Evolutionary conservation across 257 asterid genomes (phyloP).

Genomic region (Solanum raphanifolium): DNA sequence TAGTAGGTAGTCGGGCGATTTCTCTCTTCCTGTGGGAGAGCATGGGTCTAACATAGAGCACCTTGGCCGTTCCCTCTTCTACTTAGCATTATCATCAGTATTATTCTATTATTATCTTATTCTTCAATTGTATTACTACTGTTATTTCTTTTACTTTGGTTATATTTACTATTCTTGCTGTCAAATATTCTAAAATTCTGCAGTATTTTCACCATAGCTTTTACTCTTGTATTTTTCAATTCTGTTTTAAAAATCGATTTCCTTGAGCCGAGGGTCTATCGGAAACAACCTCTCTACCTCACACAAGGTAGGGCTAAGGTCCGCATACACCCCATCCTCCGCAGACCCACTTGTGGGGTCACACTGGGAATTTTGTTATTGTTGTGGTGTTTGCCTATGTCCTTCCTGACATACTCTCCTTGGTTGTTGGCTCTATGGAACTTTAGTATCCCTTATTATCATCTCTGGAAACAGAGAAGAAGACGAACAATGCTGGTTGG

Average conservation of each 20-base stretch:
- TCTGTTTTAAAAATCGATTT: neutral
- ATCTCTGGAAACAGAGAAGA: neutral
- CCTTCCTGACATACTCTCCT: neutral
- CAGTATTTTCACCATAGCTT: neutral
- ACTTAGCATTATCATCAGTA: neutral
- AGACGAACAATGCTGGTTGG: neutral
- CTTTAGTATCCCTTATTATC: neutral
- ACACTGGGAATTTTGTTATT: neutral
- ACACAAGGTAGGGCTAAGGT: neutral
- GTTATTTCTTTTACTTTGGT: neutral
- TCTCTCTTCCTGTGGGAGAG: neutral
- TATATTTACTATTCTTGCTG: neutral
- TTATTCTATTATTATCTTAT: neutral
- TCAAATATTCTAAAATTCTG: neutral
- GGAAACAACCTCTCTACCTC: neutral
- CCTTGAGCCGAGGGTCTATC: neutral
- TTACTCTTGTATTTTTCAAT: neutral
- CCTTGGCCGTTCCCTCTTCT: neutral
- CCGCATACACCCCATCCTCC: neutral
- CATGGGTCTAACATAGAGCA: neutral
- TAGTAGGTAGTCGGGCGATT: neutral
- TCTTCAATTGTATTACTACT: neutral
- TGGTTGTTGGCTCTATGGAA: neutral
- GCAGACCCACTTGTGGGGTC: neutral
- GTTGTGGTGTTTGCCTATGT: neutral